A percentile compares a stretch with the other conserved stretches of the same genome.
These are phyloP conservation scores for Fusarium albosuccineum DNA, from an alignment of 2,329 filamentous ascomycete genomes.

Conservation along the genomic window DNA sequence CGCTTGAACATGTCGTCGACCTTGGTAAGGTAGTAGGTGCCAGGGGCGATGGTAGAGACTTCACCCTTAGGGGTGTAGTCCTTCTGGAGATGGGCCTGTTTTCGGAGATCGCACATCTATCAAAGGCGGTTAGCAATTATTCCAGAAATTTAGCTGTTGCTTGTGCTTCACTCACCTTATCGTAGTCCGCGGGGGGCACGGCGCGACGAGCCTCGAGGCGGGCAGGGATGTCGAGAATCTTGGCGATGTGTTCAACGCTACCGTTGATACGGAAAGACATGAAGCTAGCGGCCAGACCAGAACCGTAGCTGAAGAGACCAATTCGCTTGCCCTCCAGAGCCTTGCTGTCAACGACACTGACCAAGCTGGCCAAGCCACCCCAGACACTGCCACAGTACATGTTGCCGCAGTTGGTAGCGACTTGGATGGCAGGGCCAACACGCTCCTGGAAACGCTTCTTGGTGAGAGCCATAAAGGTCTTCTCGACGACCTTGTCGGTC, in stretches of 20 bases:
- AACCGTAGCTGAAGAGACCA: constrained; percentile 84
- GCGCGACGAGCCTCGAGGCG: constrained; percentile 74
- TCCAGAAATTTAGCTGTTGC: neutral
- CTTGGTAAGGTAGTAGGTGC: constrained; percentile 83
- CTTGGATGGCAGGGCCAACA: constrained; percentile 78
- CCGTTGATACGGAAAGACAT: constrained; percentile 80
- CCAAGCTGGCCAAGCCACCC: constrained; percentile 78
- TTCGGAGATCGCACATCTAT: constrained; percentile 83
- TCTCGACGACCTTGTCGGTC: constrained; percentile 85
- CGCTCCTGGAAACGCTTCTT: constrained; percentile 89
- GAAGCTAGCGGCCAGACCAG: constrained; percentile 79
- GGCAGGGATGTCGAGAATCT: constrained; percentile 77
- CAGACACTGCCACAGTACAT: constrained; percentile 80
- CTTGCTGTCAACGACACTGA: constrained; percentile 73
- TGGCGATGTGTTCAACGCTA: constrained; percentile 75
- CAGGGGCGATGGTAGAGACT: constrained; percentile 72
- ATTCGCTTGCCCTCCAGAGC: constrained; percentile 78
- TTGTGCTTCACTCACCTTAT: constrained; percentile 68
- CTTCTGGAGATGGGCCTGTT: constrained; percentile 87
- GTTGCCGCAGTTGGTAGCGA: constrained; percentile 81
- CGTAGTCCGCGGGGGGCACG: constrained; percentile 79
- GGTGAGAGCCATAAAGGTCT: constrained; percentile 85
- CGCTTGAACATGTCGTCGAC: constrained; percentile 90
- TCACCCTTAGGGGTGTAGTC: constrained; percentile 79
- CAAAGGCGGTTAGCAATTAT: constrained; percentile 38